Evolutionary conservation across 1,284 basidiomycete species (phyloP), one percentile per base, ranked within the genome.

Genomic region (Irpex sp.): DNA sequence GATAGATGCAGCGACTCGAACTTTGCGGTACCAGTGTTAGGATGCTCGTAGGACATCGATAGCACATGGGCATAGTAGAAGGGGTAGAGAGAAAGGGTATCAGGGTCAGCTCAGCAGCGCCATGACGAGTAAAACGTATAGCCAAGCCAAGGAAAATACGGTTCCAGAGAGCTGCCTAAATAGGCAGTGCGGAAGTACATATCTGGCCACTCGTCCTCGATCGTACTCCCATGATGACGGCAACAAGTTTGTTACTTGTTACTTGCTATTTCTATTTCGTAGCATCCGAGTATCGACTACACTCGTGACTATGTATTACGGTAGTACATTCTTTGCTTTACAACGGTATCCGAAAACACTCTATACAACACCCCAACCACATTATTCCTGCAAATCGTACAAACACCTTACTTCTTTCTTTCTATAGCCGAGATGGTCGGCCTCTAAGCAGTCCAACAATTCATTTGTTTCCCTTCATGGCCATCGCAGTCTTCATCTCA

Each of bases 1-100:
- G 60, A 47, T 31, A 64, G 37, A 26, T 51, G 11, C 15, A 64
- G n/a, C 2, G 58, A 56, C 40, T 62, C 57, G 34, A 62, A 64
- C 13, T 64, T 64, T 17, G 34, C 49, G 26, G 58, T 49, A 47
- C 40, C 3, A 13, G 31, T 34, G 31, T 34, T 4, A 37, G 40
- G 38, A 36, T 51, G 54, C 11, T 58, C 44, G 36, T 34, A 38
- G 13, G 62, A 51, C 63, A 64, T 64, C 48, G 31, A 34, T 34
- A 59, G 52, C 57, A 5, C 36, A 21, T 13, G 11, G 0, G 54
- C 54, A 56, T 56, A 8, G 31, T 56, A 37, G 31, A 6, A 26
- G 34, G 51, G 9, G 51, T 19, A 31, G 13, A 17, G 54, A 34
- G 54, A 34, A 36, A 56, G n/a, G 54, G 54, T 36, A 11, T 5